phyloP scores from a whole-genome alignment of 768 basidiomycete species.

The Cystofilobasidium capitatum region DNA sequence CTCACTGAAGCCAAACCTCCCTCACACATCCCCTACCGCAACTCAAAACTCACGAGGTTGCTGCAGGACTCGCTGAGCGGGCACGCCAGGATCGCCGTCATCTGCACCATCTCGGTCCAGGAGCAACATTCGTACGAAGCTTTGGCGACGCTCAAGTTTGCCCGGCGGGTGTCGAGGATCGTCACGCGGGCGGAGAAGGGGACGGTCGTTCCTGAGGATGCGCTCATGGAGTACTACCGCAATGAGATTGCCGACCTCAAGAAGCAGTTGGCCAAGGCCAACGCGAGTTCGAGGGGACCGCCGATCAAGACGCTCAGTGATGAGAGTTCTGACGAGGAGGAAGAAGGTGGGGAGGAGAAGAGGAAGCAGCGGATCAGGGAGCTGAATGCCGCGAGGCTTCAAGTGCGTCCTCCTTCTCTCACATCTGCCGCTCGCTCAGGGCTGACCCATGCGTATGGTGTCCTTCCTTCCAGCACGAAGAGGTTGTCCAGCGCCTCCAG shows the following conservation, averaged over 20 bases:
- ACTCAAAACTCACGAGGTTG: slow-evolving; percentile 40
- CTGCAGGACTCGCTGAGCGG: slow-evolving; percentile 40
- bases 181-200: slow-evolving; percentile 40
- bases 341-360: slow-evolving; percentile 11
- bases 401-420: background rate
- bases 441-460: background rate
- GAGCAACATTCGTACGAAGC: slow-evolving; percentile 38
- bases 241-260: slow-evolving; percentile 38
- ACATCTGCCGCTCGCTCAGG: too few relatives aligned
- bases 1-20: slow-evolving; percentile 35
- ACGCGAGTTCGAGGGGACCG: slow-evolving; percentile 6
- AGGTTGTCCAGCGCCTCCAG: slow-evolving; percentile 17
- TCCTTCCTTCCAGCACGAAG: slow-evolving; percentile 1
- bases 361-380: slow-evolving; percentile 3
- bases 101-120: slow-evolving; percentile 36
- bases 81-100: slow-evolving; percentile 40
- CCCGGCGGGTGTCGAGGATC: slow-evolving; percentile 38
- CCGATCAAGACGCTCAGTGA: slow-evolving; percentile 4
- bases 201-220: slow-evolving; percentile 34
- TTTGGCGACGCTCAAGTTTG: slow-evolving; percentile 39
- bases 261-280: slow-evolving; percentile 30
- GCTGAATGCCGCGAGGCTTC: slow-evolving; percentile 1
- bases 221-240: slow-evolving; percentile 38
- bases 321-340: slow-evolving; percentile 7
- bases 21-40: slow-evolving; percentile 39